A percentile compares a stretch with the other conserved stretches of the same genome.
Evolutionary conservation across 2,329 filamentous ascomycete species (phyloP).

Genomic region (Colletotrichum lindemuthianum): DNA sequence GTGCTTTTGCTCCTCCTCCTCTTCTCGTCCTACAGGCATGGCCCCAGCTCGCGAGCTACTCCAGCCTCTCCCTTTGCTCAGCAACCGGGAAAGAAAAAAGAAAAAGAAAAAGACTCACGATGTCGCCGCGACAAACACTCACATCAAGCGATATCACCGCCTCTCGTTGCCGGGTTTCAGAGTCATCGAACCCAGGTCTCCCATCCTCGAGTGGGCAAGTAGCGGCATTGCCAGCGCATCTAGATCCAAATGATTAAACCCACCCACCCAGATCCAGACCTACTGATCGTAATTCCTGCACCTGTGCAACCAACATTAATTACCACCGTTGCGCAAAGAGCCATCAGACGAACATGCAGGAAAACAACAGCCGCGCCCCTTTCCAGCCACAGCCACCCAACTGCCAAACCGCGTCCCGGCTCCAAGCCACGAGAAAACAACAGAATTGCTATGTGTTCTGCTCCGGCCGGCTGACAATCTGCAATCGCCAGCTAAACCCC

Average conservation of each 20-base stretch:
- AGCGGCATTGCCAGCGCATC: slow-evolving; percentile 3
- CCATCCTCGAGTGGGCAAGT: not conserved
- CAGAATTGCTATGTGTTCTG: too few relatives aligned
- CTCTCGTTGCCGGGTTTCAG: slow-evolving; percentile 3
- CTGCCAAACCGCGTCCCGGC: too few relatives aligned
- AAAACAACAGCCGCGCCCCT: not conserved
- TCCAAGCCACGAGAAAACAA: not conserved
- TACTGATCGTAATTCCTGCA: not conserved
- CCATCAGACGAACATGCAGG: slow-evolving; percentile 18
- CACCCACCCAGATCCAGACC: not conserved
- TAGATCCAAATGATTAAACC: too few relatives aligned
- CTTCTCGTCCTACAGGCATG: not conserved
- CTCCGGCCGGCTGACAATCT: not conserved
- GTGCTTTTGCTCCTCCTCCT: not conserved
- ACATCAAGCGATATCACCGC: not conserved
- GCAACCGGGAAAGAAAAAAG: slow-evolving; percentile 3
- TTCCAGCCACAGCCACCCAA: not conserved
- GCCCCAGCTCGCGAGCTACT: slow-evolving; percentile 24
- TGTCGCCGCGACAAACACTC: slow-evolving; percentile 7
- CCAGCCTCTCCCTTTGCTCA: slow-evolving; percentile 21
- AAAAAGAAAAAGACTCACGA: slow-evolving; percentile 2
- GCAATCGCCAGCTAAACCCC: not conserved
- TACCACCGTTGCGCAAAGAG: not conserved
- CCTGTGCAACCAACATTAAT: not conserved
- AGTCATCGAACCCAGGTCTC: not conserved